Evolutionary conservation across 2,329 filamentous ascomycete genomes (phyloP).

Genomic region (Boeremia exigua): DNA sequence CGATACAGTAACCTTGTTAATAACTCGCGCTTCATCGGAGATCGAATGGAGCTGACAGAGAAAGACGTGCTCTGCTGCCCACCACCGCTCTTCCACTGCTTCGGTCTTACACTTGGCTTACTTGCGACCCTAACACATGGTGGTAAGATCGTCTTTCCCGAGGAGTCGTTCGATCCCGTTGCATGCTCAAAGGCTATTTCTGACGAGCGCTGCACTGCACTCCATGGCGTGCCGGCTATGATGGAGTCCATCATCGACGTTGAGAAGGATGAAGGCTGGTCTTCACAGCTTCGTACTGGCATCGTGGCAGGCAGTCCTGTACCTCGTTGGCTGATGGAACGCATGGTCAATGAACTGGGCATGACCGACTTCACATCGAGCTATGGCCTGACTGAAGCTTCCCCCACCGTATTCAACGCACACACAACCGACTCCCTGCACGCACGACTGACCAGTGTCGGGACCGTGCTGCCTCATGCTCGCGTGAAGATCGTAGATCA

Average conservation of each 20-base stretch:
- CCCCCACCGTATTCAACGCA: constrained; percentile 81
- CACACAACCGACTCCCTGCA: constrained; percentile 74
- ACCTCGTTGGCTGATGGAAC: constrained; percentile 75
- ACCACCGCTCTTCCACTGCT: constrained; percentile 85
- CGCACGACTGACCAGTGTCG: constrained; percentile 72
- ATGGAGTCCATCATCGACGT: constrained; percentile 69
- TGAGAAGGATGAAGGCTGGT: constrained; percentile 55
- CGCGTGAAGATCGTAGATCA: constrained; percentile 78
- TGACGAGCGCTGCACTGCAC: constrained; percentile 63
- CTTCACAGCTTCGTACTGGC: constrained; percentile 67
- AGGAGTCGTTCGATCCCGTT: constrained; percentile 71
- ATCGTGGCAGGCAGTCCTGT: constrained; percentile 82
- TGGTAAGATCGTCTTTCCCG: constrained; percentile 76
- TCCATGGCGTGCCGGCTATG: constrained; percentile 86
- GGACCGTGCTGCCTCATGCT: constrained; percentile 74
- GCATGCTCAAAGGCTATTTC: constrained; percentile 70
- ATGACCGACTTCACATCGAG: constrained; percentile 72
- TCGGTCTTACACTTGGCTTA: constrained; percentile 78
- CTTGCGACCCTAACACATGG: constrained; percentile 76
- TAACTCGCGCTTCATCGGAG: constrained; percentile 59
- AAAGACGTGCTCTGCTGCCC: constrained; percentile 79
- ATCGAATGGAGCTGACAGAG: constrained; percentile 71
- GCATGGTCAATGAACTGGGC: constrained; percentile 72
- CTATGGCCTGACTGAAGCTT: constrained; percentile 74
- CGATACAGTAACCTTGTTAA: constrained; percentile 46